These are phyloP conservation scores for Candida sanyaensis DNA, from an alignment of 1,139 yeast species.

Conservation along the genomic window DNA sequence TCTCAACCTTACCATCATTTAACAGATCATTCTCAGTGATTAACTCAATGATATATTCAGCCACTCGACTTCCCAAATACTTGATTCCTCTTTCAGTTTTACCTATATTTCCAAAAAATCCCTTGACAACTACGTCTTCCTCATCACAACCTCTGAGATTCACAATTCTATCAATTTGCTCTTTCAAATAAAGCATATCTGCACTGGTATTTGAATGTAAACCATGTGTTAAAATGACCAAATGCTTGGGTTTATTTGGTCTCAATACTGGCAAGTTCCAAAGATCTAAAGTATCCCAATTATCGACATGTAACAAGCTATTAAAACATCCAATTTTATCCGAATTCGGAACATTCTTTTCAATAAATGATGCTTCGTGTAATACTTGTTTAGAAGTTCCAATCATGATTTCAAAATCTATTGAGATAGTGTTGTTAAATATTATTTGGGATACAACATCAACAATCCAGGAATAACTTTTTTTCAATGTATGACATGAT, in stretches of 20 bases:
- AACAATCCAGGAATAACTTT: conserved; percentile 69
- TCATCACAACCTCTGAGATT: conserved; percentile 45
- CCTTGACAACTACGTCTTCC: conserved; percentile 70
- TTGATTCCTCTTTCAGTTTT: conserved; percentile 90
- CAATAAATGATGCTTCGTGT: conserved; percentile 33
- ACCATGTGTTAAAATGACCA: conserved; percentile 87
- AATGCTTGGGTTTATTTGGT: conserved; percentile 56
- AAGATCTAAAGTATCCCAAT: conserved; percentile 65
- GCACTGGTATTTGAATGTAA: conserved; percentile 87
- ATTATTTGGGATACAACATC: conserved; percentile 86
- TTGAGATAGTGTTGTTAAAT: conserved; percentile 68
- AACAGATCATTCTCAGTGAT: conserved; percentile 40
- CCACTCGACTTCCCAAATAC: conserved; percentile 81
- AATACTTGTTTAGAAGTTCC: conserved; percentile 52
- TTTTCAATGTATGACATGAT: conserved; percentile 35
- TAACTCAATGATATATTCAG: conserved; percentile 69
- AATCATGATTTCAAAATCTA: conserved; percentile 68
- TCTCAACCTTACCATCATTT: conserved; percentile 42
- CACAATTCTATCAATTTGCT: conserved; percentile 61
- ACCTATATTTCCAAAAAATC: conserved; percentile 81
- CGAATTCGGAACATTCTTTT: conserved; percentile 29
- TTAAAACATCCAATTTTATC: conserved; percentile 32
- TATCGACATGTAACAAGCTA: conserved; percentile 38
- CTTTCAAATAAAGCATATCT: conserved; percentile 86
- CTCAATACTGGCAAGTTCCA: conserved; percentile 65